phyloP scores from a whole-genome alignment of 768 basidiomycete genomes.

The Punctularia strigosozonata region DNA sequence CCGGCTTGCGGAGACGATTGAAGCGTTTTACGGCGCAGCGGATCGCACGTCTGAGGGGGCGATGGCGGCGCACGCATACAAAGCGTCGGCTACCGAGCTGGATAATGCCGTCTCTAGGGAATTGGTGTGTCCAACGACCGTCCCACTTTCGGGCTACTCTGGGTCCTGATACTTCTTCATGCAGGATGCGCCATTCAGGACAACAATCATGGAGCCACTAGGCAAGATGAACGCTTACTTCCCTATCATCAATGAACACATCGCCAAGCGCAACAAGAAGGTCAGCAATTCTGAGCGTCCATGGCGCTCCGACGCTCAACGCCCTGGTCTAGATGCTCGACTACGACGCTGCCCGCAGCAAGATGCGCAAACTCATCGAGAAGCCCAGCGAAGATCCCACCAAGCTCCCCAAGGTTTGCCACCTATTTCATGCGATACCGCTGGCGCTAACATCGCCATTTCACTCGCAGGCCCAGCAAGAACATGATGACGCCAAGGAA shows the following conservation, averaged over 20 bases:
- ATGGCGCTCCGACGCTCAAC: background rate
- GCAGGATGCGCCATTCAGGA: constrained; percentile 89
- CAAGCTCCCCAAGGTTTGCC: constrained; percentile 69
- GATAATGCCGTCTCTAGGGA: constrained; percentile 78
- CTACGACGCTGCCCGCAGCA: constrained; percentile 88
- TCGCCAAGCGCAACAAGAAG: constrained; percentile 94
- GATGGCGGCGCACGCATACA: constrained; percentile 96
- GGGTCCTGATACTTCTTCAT: background rate
- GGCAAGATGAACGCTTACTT: constrained; percentile 97
- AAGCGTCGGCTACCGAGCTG: constrained; percentile 86
- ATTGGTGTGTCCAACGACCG: constrained; percentile 43
- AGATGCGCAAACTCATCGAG: constrained; percentile 77
- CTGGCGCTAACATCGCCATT: background rate
- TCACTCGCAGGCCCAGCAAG: constrained; percentile 70
- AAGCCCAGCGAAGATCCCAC: constrained; percentile 92
- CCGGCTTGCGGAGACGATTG: constrained; percentile 86
- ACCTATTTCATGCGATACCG: background rate
- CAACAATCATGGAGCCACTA: constrained; percentile 89
- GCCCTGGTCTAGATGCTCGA: constrained; percentile 67
- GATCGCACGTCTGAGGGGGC: constrained; percentile 83
- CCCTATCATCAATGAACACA: constrained; percentile 87
- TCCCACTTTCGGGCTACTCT: background rate
- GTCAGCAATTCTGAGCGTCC: constrained; percentile 24
- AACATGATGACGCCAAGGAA: constrained; percentile 90
- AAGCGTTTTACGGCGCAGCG: constrained; percentile 81